Conservation (phyloP, 192 early-diverging fungal species). For the Backusella morwellensis region DNA sequence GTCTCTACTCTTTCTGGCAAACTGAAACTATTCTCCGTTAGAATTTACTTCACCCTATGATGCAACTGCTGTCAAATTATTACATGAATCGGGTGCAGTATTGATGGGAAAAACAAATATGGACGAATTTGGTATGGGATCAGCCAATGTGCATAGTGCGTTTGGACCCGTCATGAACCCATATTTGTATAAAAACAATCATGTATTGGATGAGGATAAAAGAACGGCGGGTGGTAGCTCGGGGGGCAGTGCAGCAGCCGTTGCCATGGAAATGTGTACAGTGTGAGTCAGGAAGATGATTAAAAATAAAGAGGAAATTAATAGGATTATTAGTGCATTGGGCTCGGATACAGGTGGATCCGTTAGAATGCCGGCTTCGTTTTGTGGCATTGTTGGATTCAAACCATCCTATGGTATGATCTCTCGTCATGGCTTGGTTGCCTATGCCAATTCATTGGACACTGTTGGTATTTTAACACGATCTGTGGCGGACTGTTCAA, state of each 20-base stretch:
- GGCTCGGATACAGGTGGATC: conserved; percentile 97
- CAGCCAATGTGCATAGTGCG: conserved; percentile 44
- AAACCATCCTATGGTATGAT: conserved; percentile 90
- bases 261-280: conserved; percentile 76
- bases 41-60: conserved; percentile 68
- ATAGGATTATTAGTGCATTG: conserved; percentile 54
- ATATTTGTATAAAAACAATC: background rate
- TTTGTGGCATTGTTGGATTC: conserved; percentile 90
- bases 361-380: conserved; percentile 89
- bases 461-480: conserved; percentile 80
- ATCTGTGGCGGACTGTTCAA: conserved; percentile 52
- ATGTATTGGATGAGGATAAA: background rate
- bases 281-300: conserved; percentile 44
- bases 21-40: conserved; percentile 9
- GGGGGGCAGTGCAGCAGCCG: conserved; percentile 89
- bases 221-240: conserved; percentile 87
- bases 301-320: background rate
- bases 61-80: conserved; percentile 66
- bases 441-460: conserved; percentile 88
- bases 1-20: no score
- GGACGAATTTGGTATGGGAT: conserved; percentile 99
- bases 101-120: conserved; percentile 86
- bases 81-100: conserved; percentile 60
- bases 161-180: conserved; percentile 46
- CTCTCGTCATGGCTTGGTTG: conserved; percentile 80